phyloP scores from a whole-genome alignment of 2,329 filamentous ascomycete genomes.

The Alternaria infectoria region DNA sequence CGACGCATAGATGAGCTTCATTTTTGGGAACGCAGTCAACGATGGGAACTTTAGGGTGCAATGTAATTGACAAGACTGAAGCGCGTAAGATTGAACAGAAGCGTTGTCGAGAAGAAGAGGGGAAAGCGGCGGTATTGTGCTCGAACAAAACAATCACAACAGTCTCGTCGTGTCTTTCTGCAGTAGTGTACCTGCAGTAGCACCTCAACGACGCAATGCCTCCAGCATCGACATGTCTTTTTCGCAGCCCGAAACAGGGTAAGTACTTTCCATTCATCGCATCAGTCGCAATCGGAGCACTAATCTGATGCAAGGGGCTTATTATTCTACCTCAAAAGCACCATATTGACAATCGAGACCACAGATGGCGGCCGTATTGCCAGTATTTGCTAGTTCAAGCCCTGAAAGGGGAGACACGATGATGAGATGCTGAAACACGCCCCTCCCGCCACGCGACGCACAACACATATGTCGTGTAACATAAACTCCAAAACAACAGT shows the following conservation, averaged over 20 bases:
- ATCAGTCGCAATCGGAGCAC: not conserved
- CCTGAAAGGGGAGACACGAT: not conserved
- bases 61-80: not conserved
- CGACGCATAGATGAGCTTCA: constrained; percentile 12
- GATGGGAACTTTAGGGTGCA: constrained; percentile 8
- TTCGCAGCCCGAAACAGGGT: not conserved
- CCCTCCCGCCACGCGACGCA: not conserved
- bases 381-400: fast-evolving
- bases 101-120: not conserved
- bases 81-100: not conserved
- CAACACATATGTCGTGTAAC: not conserved
- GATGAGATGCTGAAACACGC: not conserved
- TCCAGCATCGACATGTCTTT: constrained; percentile 7
- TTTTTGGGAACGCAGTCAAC: not conserved
- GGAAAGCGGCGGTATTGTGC: not conserved
- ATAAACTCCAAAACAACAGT: not conserved
- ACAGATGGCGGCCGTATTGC: not conserved
- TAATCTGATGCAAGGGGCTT: not conserved
- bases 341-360: fast-evolving
- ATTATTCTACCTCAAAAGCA: fast-evolving
- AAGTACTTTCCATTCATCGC: not conserved
- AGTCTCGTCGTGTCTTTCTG: constrained; percentile 21
- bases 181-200: constrained; percentile 26
- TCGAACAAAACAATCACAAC: constrained; percentile 17
- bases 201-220: constrained; percentile 14